Conservation (phyloP, 148 eudicot species). For the Hydrangea macrophylla region DNA sequence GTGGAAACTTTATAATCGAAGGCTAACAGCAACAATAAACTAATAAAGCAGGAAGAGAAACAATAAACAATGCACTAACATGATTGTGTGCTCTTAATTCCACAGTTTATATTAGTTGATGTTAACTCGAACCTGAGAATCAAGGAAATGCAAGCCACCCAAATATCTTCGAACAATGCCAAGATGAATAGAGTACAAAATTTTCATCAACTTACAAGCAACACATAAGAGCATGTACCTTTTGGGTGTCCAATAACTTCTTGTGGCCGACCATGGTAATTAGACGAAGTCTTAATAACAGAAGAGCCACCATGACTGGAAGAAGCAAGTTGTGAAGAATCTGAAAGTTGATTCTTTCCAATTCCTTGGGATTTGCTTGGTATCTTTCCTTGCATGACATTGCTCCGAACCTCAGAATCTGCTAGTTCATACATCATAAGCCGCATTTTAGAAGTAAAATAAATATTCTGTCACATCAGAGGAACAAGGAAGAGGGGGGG, state of each 20-base stretch:
- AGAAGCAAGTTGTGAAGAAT: constrained; percentile 27
- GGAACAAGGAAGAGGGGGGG: no score
- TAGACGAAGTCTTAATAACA: constrained; percentile 54
- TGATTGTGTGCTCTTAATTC: no score
- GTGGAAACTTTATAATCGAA: not conserved
- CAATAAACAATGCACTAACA: not conserved
- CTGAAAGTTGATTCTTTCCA: constrained; percentile 49
- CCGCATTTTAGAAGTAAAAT: no score
- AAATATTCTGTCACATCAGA: not conserved
- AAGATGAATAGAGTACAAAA: not conserved
- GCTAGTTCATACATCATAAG: constrained; percentile 19
- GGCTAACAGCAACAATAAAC: not conserved
- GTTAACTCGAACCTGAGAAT: not conserved
- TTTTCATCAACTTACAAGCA: not conserved
- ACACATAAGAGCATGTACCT: constrained; percentile 32
- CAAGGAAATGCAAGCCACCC: not conserved
- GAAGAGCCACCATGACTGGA: constrained; percentile 41
- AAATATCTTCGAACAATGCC: not conserved
- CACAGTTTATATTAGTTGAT: not conserved
- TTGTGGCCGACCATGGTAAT: constrained; percentile 51
- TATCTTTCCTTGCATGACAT: constrained; percentile 35
- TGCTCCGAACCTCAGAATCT: constrained; percentile 29
- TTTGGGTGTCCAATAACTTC: constrained; percentile 60
- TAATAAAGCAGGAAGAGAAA: not conserved
- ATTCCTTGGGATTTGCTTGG: constrained; percentile 36